These are phyloP conservation scores for Antrodiella citrinella DNA, from an alignment of 768 basidiomycete species.

Conservation along the genomic window DNA sequence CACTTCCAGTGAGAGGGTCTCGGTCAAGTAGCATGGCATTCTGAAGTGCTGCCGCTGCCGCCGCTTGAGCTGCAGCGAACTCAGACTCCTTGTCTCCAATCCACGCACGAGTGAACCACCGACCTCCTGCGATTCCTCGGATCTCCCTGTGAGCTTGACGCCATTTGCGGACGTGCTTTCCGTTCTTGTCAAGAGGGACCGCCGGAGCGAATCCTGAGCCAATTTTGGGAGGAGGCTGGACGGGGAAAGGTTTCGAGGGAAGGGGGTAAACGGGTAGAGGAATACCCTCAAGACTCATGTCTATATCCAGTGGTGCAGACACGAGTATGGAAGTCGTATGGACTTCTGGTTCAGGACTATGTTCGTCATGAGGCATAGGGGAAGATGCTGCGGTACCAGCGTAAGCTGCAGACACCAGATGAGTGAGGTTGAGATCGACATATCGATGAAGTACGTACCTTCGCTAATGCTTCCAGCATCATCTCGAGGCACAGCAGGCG, in stretches of 20 bases:
- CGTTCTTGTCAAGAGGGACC: conserved; percentile 57
- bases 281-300: conserved; percentile 46
- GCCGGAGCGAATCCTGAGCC: conserved; percentile 61
- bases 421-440: conserved; percentile 6
- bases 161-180: conserved; percentile 63
- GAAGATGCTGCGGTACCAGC: conserved; percentile 70
- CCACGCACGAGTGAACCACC: conserved; percentile 77
- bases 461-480: conserved; percentile 53
- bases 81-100: conserved; percentile 79
- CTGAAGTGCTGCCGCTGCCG: conserved; percentile 10
- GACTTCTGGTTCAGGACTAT: conserved; percentile 22
- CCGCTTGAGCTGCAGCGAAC: conserved; percentile 29
- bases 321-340: conserved; percentile 7
- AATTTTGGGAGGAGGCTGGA: conserved; percentile 74
- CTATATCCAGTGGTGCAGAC: conserved; percentile 32
- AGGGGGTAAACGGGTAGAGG: conserved; percentile 71
- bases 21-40: neutral
- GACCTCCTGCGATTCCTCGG: conserved; percentile 74
- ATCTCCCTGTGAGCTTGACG: conserved; percentile 68
- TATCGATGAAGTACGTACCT: conserved; percentile 31
- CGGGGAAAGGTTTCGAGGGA: conserved; percentile 77
- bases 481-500: conserved; percentile 24
- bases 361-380: conserved; percentile 44
- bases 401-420: conserved; percentile 33
- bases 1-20: neutral